Base-by-base conservation (phyloP, 2,329 filamentous ascomycete genomes). In the Botryosphaeria dothidea region DNA sequence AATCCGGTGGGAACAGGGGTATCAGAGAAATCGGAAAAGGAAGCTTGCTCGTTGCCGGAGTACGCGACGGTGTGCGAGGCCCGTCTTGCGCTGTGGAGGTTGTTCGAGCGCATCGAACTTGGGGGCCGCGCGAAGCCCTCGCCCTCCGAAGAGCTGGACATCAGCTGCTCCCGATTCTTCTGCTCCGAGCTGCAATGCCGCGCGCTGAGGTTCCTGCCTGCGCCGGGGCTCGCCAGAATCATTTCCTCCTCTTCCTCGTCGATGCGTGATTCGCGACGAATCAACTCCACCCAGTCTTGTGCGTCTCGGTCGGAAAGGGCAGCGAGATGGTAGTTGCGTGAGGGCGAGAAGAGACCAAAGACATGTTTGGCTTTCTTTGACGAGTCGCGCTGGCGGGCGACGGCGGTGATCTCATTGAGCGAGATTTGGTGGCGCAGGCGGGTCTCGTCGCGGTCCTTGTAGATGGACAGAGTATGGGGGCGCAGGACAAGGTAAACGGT, bases 261-360 rank as follows among this genome's bases (percentile, higher is more conserved):
- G 66, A 96, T 92, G 65, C 91, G 88, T 19, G 93, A 92, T 71
- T 95, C 89, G 65, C 83, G 82, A 54, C 93, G 86, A 71, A 98
- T 93, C 60, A 91, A 79, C 27, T 91, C 84, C 19, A 97, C 91
- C 95, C 95, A 99, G 73, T 91, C 88, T 67, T 91, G 86, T 5
- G 92, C 92, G 67, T 97, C 93, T 66, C 87, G 82, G 58, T 88
- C 85, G 3, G 86, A 90, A 34, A 83, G 76, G 0, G 92, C 93
- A 77, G 96, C 91, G 66, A 99, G 88, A 73, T 97, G 93, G 79
- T 90, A 97, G 79, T 97, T 98, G 69, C 90, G 90, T 17, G 93
- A 90, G 0, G 93, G 91, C 0, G 93, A 94, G 79, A 97, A 99
- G 51, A 98, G 85, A 21, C 92, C 95, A 75, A 99, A 98, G 67